Evolutionary conservation across 2,329 filamentous ascomycete genomes (phyloP), one percentile per base, ranked within the genome.

Genomic region (Epichloe gansuensis): DNA sequence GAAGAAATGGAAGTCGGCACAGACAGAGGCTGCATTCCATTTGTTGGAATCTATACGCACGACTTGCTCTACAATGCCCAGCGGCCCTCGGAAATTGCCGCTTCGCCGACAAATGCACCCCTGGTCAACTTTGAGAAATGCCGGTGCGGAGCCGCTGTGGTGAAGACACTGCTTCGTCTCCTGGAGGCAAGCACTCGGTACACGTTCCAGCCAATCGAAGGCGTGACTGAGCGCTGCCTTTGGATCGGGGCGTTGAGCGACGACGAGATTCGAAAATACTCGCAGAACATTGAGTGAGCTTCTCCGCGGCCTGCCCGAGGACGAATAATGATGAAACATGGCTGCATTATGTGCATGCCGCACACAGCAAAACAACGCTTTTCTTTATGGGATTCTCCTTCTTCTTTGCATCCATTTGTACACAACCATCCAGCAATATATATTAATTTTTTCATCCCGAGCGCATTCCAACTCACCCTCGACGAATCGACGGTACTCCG

Each of bases 121-220:
- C 72, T 93, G 45, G 79, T 93, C 60, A 93, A 93, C 66, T 93
- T 93, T 69, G 87, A 91, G 70, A 78, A 86, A 54, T 89, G 86
- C 60, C 84, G 88, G 55, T 84, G 81, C 35, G 83, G 85, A 28
- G 88, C 88, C 3, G 76, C 78, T 1, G 84, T 91, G 41, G 83
- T 91, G 58, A 93, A 93, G 73, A 88, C 85, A 48, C 71, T 93
- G 41, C 71, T 91, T 42, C 76, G 88, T 23, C 72, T 93, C n/a
- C 73, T 93, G 9, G 88, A 93, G 67, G 84, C 86, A 1, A 91
- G 86, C 64, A 81, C 83, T 23, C 77, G 81, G 52, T 93, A 91
- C 65, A 70, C 73, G 6, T 90, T 91, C 64, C 77, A 82, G 59
- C 82, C 86, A 1, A 81, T 91, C 39, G 85, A 88, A 56, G 85